Conservation (phyloP, 257 asterid genomes). For the Thymus mandschuricus region DNA sequence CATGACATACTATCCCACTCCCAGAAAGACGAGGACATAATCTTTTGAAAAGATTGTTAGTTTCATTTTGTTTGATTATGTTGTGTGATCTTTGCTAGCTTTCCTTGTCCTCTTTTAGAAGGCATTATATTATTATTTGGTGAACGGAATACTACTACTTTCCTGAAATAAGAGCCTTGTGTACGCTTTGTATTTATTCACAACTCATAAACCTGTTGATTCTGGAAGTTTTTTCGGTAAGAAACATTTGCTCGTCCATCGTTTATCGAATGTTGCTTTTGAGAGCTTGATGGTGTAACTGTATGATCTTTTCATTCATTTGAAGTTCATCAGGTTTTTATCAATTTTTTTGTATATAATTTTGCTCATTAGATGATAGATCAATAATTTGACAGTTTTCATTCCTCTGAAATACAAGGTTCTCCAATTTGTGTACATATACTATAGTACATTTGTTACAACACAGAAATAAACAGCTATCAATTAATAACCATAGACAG, state of each 20-base stretch:
- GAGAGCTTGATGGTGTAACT: slow-evolving; percentile 29
- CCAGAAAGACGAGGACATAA: slow-evolving; percentile 51
- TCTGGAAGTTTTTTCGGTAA: slow-evolving; percentile 26
- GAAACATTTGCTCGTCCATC: slow-evolving; percentile 17
- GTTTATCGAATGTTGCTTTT: slow-evolving; percentile 25
- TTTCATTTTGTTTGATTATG: slow-evolving; percentile 28
- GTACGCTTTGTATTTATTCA: slow-evolving; percentile 37
- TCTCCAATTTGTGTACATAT: background rate
- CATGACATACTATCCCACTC: slow-evolving; percentile 38
- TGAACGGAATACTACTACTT: slow-evolving; percentile 4
- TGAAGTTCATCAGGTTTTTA: background rate
- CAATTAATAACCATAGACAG: slow-evolving; percentile 39
- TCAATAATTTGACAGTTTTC: no score
- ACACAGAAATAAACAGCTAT: background rate
- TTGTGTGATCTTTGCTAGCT: slow-evolving; percentile 22
- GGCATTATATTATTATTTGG: slow-evolving; percentile 34
- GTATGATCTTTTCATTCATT: background rate
- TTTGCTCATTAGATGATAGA: no score
- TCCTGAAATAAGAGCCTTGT: slow-evolving; percentile 36
- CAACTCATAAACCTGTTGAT: slow-evolving; percentile 22
- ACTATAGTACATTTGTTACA: background rate
- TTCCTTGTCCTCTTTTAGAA: slow-evolving; percentile 22
- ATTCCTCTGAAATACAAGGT: no score
- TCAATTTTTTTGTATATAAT: background rate
- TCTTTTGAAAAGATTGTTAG: slow-evolving; percentile 44